A percentile compares a stretch with the other conserved stretches of the same genome.
Evolutionary conservation across 192 early-diverging fungal species (phyloP).

Genomic region (Mortierella antarctica): DNA sequence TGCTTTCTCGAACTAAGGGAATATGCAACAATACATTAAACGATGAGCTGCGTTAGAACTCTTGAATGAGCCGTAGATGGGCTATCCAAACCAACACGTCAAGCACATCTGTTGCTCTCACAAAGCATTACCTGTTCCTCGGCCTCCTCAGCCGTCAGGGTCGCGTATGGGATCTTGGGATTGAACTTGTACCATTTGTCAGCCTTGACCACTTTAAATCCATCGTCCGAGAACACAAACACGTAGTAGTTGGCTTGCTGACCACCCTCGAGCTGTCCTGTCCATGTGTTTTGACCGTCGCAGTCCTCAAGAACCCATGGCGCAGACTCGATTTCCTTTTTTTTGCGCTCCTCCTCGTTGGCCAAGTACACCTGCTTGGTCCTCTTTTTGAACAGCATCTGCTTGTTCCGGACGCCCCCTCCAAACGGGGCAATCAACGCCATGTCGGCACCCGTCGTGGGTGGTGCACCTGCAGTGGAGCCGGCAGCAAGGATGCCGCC

Average conservation of each 20-base stretch:
- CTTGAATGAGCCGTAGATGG: not conserved
- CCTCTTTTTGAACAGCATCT: constrained; percentile 83
- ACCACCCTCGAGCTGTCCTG: constrained; percentile 76
- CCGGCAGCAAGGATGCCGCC: constrained; percentile 5
- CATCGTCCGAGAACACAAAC: constrained; percentile 80
- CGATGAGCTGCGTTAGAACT: not conserved
- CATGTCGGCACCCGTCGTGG: constrained; percentile 67
- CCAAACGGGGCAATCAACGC: constrained; percentile 79
- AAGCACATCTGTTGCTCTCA: constrained; percentile 20
- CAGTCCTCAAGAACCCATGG: constrained; percentile 86
- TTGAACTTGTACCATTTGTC: constrained; percentile 83
- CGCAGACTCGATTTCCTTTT: constrained; percentile 78
- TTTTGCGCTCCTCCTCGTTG: constrained; percentile 75
- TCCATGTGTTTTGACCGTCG: constrained; percentile 72
- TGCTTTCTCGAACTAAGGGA: constrained; percentile 49
- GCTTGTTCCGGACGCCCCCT: constrained; percentile 78
- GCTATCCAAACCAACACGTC: constrained; percentile 11
- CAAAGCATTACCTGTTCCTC: constrained; percentile 71
- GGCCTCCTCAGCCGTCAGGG: constrained; percentile 78
- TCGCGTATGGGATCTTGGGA: constrained; percentile 71
- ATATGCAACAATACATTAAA: not conserved
- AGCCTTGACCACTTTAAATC: constrained; percentile 80
- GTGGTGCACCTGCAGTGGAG: constrained; percentile 38
- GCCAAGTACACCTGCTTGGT: constrained; percentile 84
- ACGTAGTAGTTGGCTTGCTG: constrained; percentile 76